Percentiles rank a stretch among this genome's conserved stretches.
Evolutionary conservation across 352 stramenopile species (phyloP).

Genomic region (Thalassiosira hispida): DNA sequence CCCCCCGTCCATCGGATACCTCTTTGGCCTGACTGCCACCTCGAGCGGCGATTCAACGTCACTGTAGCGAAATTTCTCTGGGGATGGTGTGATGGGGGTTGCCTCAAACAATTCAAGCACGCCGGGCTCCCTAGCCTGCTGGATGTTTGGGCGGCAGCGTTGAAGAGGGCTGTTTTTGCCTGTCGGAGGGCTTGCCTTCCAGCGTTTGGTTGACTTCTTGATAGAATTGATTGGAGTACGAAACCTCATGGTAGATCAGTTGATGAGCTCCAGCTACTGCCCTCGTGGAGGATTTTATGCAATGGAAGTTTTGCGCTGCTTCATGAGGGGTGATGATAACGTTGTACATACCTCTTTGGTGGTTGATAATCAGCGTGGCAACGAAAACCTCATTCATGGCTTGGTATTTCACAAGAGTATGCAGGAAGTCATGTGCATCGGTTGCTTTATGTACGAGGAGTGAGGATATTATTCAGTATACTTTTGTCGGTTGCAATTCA

Average conservation of each 20-base stretch:
- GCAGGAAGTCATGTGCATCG: no score
- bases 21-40: conserved; percentile 11
- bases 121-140: conserved; percentile 17
- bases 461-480: not conserved
- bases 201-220: conserved; percentile 8
- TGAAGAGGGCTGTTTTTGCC: conserved; percentile 19
- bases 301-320: not conserved
- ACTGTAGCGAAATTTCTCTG: conserved; percentile 6
- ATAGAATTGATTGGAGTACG: conserved; percentile 11
- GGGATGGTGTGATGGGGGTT: conserved; percentile 29
- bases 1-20: conserved; percentile 17
- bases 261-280: not conserved
- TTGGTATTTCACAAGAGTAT: no score
- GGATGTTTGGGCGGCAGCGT: conserved; percentile 7
- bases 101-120: conserved; percentile 23
- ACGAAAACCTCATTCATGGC: not conserved
- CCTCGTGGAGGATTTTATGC: not conserved
- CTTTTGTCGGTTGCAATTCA: conserved; percentile 6
- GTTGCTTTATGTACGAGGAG: no score
- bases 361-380: no score
- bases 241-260: conserved; percentile 12
- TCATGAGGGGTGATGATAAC: not conserved
- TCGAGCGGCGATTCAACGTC: not conserved
- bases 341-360: not conserved
- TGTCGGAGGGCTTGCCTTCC: conserved; percentile 20